A percentile compares a stretch with the other conserved stretches of the same genome.
Conservation (phyloP, 495 filamentous ascomycete genomes). For the Lasiosphaeria hispida region DNA sequence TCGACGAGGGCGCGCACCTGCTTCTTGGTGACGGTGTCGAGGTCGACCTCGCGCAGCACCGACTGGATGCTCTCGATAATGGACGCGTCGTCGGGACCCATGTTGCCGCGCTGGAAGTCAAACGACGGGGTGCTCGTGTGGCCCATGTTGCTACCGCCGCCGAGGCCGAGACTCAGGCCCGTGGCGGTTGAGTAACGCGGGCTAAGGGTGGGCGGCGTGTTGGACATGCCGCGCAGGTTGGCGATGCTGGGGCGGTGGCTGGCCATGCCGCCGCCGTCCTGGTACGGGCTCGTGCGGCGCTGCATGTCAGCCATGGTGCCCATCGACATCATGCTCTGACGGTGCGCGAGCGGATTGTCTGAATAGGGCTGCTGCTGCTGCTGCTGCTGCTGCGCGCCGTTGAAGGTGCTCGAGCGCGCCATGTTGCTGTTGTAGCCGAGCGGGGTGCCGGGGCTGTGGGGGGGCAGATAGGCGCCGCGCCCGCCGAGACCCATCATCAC, state of each 20-base stretch:
- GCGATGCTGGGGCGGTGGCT: slow-evolving; percentile 22
- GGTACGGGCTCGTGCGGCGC: slow-evolving; percentile 46
- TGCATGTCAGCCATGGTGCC: slow-evolving; percentile 44
- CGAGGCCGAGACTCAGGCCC: slow-evolving; percentile 34
- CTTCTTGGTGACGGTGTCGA: slow-evolving; percentile 97
- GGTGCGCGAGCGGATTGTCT: slow-evolving; percentile 40
- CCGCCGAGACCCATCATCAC: slow-evolving; percentile 84
- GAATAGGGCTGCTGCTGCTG: slow-evolving; percentile 29
- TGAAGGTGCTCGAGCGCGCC: slow-evolving; percentile 41
- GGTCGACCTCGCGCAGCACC: slow-evolving; percentile 84
- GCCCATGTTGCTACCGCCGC: slow-evolving; percentile 34
- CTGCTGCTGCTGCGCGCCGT: slow-evolving; percentile 17
- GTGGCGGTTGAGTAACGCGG: slow-evolving; percentile 40
- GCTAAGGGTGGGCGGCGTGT: slow-evolving; percentile 44
- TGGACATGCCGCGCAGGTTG: slow-evolving; percentile 37
- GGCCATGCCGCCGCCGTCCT: slow-evolving; percentile 37
- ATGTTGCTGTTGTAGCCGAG: slow-evolving; percentile 47
- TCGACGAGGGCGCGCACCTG: slow-evolving; percentile 90
- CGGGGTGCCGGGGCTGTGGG: slow-evolving; percentile 67
- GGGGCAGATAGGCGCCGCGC: slow-evolving; percentile 71
- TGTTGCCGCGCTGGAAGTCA: slow-evolving; percentile 68
- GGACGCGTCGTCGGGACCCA: slow-evolving; percentile 68
- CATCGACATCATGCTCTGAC: slow-evolving; percentile 52
- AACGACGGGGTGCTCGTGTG: slow-evolving; percentile 63
- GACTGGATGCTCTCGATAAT: slow-evolving; percentile 81